Evolutionary conservation across 306 rosid species (phyloP), one percentile per base, ranked within the genome.

Genomic region (Sphenostylis stenocarpa): DNA sequence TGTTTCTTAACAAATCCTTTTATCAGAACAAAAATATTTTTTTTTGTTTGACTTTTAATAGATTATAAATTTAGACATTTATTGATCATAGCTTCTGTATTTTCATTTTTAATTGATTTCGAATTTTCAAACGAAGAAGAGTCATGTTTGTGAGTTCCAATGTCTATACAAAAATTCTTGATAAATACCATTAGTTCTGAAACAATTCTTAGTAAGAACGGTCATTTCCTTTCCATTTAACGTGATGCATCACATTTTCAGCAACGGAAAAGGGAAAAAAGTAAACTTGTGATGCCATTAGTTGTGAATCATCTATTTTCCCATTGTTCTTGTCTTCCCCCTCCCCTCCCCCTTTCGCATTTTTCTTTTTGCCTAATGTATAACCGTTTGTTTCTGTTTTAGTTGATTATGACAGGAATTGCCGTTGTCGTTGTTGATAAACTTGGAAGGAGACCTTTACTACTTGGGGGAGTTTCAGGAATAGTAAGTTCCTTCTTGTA

Each of bases 391-490:
- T 41, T 75, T 70, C 26, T 55, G 72, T 85, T 81, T 61, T 79
- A 95, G 99, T 87, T 92, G 86, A 80, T 95, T 60, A 91, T 91
- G 98, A 92, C 99, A 7, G 99, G 96, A 75, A 86, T 17, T 62
- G 99, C 99, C 47, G 99, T 95, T 73, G 83, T 83, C 67, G 76
- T 86, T 44, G 89, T 95, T 55, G 99, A 95, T 87, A 92, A 80
- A 86, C 72, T 95, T 41, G 99, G 99, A 73, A 92, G 99, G 89
- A 91, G 99, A 67, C 99, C 99, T 78, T 80, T 92, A 87, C 88
- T 95, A 24, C 89, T 95, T 57, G 92, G 92, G 69, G 99, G 99
- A 77, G 97, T 95, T 82, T 83, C 91, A 64, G 99, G 99, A 81
- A 89, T 95, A 70, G 99, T 95, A 73, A 83, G 93, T 73, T 52